Evolutionary conservation across 371 early-diverging fungal species (phyloP).

Genomic region (Catenaria anguillulae): DNA sequence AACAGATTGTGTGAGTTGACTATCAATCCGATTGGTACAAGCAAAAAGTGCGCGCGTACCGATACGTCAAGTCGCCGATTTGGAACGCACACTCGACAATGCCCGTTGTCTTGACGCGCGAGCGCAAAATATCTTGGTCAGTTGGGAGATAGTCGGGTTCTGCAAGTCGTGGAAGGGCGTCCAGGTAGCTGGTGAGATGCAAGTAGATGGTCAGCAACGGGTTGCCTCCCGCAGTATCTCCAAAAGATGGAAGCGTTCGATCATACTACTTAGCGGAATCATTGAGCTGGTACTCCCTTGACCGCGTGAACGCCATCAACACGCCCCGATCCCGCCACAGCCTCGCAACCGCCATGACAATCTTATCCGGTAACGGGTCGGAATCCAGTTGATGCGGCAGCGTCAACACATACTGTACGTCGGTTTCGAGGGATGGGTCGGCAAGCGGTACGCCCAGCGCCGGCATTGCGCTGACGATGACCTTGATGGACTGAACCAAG

Average conservation of each 20-base stretch:
- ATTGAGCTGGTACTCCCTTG: constrained; percentile 81
- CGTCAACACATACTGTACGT: constrained; percentile 51
- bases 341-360: constrained; percentile 50
- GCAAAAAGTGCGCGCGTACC: neutral
- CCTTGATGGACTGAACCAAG: constrained; percentile 83
- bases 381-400: constrained; percentile 19
- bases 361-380: constrained; percentile 54
- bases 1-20: constrained; percentile 4
- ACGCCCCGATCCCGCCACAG: constrained; percentile 73
- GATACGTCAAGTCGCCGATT: constrained; percentile 66
- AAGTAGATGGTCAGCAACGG: neutral
- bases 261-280: constrained; percentile 77
- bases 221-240: neutral
- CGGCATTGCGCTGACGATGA: constrained; percentile 83
- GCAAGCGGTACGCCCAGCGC: constrained; percentile 50
- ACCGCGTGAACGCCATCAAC: constrained; percentile 61
- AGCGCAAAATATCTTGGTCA: constrained; percentile 74
- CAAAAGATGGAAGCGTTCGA: neutral
- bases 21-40: too few species aligned
- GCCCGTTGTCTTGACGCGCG: constrained; percentile 76
- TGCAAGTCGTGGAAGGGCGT: constrained; percentile 73
- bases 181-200: constrained; percentile 50
- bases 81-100: constrained; percentile 78
- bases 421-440: constrained; percentile 40
- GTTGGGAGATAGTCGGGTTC: constrained; percentile 62